A percentile compares a stretch with the other conserved stretches of the same genome.
phyloP scores from a whole-genome alignment of 2,329 filamentous ascomycete species.

The Trichoderma sp. region DNA sequence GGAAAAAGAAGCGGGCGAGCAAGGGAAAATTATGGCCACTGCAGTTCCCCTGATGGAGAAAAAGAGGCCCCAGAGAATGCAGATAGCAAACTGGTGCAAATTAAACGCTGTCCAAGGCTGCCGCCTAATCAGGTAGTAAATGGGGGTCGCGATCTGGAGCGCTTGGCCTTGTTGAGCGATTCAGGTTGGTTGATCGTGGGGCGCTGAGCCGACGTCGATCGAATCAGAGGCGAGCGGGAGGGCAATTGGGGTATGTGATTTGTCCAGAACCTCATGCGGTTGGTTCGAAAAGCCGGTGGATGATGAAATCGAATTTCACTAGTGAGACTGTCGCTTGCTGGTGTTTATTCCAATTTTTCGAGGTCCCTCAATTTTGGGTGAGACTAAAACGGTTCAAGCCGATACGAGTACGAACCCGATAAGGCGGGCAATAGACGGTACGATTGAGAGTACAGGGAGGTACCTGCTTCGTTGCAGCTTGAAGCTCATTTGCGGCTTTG shows the following conservation, averaged over 20 bases:
- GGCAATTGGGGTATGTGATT: constrained; percentile 13
- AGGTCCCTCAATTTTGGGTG: not conserved
- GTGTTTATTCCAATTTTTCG: constrained; percentile 10
- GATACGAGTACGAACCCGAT: constrained; percentile 27
- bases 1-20: constrained; percentile 21
- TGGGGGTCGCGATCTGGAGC: constrained; percentile 5
- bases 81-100: constrained; percentile 17
- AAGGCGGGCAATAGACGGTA: not conserved
- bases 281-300: constrained; percentile 11
- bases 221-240: constrained; percentile 17
- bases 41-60: constrained; percentile 24
- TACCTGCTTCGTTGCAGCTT: too few species aligned
- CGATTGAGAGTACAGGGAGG: too few species aligned
- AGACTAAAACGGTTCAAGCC: not conserved
- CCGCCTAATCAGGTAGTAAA: constrained; percentile 22
- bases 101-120: not conserved
- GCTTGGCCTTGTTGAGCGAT: constrained; percentile 10
- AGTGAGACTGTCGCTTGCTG: constrained; percentile 7
- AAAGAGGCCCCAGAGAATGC: constrained; percentile 9
- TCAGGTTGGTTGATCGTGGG: constrained; percentile 13
- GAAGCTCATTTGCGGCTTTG: too few species aligned
- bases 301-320: constrained; percentile 9
- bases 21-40: constrained; percentile 25
- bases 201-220: not conserved
- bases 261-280: not conserved